Conservation (phyloP, 2,329 filamentous ascomycete genomes). For the Penicillium sp. region DNA sequence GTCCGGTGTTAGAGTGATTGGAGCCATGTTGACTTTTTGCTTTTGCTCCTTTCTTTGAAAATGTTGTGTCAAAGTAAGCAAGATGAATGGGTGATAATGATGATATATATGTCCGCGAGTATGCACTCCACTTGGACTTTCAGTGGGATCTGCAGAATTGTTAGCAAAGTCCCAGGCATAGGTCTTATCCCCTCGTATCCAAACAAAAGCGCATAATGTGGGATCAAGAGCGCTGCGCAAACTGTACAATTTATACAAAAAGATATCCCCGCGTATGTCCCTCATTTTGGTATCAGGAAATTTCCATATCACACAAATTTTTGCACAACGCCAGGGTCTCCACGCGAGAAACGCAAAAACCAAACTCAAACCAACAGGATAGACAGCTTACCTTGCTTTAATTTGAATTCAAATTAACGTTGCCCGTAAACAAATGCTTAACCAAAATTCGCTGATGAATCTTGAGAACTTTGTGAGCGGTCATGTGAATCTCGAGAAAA, state of each 20-base stretch:
- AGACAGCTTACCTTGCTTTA: background rate
- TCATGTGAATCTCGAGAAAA: slow-evolving; percentile 4
- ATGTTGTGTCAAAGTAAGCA: background rate
- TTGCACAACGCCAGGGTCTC: background rate
- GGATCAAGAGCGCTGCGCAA: too few relatives aligned
- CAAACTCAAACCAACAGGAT: background rate
- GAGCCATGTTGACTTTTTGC: slow-evolving; percentile 25
- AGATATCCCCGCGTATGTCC: background rate
- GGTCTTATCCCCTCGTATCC: too few relatives aligned
- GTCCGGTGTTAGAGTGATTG: slow-evolving; percentile 66
- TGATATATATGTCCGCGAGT: background rate
- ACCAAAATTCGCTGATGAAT: slow-evolving; percentile 3
- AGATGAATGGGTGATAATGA: background rate
- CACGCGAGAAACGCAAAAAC: background rate
- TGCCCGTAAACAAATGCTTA: background rate
- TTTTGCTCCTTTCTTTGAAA: background rate
- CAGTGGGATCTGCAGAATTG: background rate
- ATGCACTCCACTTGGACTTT: too few relatives aligned
- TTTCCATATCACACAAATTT: background rate
- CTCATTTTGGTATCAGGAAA: background rate
- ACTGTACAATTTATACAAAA: background rate
- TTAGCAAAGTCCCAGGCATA: background rate
- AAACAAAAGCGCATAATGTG: too few relatives aligned
- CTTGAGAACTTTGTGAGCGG: slow-evolving; percentile 3
- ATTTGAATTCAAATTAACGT: background rate